phyloP scores from a whole-genome alignment of 2,329 filamentous ascomycete genomes.

The Emergomyces africanus region DNA sequence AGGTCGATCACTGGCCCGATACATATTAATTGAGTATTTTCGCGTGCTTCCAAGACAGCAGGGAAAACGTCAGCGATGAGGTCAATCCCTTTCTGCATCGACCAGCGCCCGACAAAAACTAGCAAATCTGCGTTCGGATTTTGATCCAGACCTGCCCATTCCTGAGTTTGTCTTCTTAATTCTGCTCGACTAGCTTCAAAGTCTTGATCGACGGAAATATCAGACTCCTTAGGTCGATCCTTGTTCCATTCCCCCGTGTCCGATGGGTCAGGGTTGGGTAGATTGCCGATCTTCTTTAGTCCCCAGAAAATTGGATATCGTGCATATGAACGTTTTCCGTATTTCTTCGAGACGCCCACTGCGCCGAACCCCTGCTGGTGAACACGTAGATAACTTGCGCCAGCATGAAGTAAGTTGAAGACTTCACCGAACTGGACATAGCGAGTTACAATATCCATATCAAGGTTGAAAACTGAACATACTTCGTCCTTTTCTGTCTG shows the following conservation, averaged over 20 bases:
- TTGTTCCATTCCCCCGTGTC: conserved; percentile 51
- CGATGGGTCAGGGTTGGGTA: conserved; percentile 54
- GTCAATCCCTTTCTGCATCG: conserved; percentile 56
- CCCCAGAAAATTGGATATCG: conserved; percentile 60
- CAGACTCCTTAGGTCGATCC: conserved; percentile 36
- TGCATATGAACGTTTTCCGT: conserved; percentile 52
- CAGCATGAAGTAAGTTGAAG: conserved; percentile 57
- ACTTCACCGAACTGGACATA: conserved; percentile 58
- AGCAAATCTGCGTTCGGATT: conserved; percentile 51
- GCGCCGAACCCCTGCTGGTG: conserved; percentile 57
- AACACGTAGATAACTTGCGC: conserved; percentile 51
- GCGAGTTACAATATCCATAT: conserved; percentile 41
- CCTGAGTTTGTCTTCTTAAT: conserved; percentile 49
- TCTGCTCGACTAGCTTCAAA: conserved; percentile 43
- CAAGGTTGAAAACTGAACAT: conserved; percentile 51
- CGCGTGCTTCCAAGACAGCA: conserved; percentile 46
- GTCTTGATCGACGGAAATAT: conserved; percentile 40
- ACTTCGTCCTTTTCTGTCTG: conserved; percentile 50
- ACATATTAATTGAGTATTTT: conserved; percentile 49
- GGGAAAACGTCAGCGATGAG: conserved; percentile 57
- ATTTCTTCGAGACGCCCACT: conserved; percentile 56
- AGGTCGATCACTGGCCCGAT: conserved; percentile 55
- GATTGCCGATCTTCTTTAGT: conserved; percentile 46
- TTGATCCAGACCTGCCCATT: conserved; percentile 53
- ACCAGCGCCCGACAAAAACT: conserved; percentile 58